Evolutionary conservation across 1,284 basidiomycete genomes (phyloP).

Genomic region (Papiliotrema fonsecae): DNA sequence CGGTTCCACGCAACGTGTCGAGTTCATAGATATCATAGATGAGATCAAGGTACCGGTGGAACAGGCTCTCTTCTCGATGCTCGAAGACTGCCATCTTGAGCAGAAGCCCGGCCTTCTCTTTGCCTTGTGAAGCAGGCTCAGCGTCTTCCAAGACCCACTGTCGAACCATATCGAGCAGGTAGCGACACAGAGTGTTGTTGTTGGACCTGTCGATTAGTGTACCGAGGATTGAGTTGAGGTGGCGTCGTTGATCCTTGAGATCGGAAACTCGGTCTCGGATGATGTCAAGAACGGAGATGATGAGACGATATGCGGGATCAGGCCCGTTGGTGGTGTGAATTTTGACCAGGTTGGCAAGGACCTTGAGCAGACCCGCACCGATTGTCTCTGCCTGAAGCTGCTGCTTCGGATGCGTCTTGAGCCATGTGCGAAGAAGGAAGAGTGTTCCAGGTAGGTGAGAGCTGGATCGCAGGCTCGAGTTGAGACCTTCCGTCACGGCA

Average conservation of each 20-base stretch:
- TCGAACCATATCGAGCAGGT: slow-evolving; percentile 79
- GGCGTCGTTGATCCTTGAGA: slow-evolving; percentile 55
- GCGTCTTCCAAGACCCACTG: slow-evolving; percentile 83
- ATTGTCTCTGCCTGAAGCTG: slow-evolving; percentile 68
- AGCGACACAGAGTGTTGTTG: slow-evolving; percentile 72
- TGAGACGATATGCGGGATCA: slow-evolving; percentile 45
- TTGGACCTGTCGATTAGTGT: slow-evolving; percentile 90
- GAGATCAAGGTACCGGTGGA: slow-evolving; percentile 80
- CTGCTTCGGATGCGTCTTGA: slow-evolving; percentile 72
- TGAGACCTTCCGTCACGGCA: slow-evolving; percentile 67
- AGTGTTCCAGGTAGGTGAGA: slow-evolving; percentile 66
- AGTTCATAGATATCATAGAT: slow-evolving; percentile 94
- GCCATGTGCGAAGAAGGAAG: slow-evolving; percentile 81
- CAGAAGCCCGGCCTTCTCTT: slow-evolving; percentile 88
- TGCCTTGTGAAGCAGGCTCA: slow-evolving; percentile 72
- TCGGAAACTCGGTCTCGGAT: slow-evolving; percentile 53
- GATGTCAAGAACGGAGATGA: slow-evolving; percentile 54
- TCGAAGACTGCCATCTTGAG: slow-evolving; percentile 91
- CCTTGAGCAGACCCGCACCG: slow-evolving; percentile 69
- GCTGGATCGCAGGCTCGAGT: slow-evolving; percentile 33
- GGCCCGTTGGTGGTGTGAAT: slow-evolving; percentile 64
- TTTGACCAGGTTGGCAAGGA: slow-evolving; percentile 80
- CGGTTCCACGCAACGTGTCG: slow-evolving; percentile 77
- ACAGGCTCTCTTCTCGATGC: slow-evolving; percentile 68
- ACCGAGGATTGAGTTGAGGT: slow-evolving; percentile 67